phyloP scores from a whole-genome alignment of 1,284 basidiomycete species.

The Wallemia ichthyophaga region DNA sequence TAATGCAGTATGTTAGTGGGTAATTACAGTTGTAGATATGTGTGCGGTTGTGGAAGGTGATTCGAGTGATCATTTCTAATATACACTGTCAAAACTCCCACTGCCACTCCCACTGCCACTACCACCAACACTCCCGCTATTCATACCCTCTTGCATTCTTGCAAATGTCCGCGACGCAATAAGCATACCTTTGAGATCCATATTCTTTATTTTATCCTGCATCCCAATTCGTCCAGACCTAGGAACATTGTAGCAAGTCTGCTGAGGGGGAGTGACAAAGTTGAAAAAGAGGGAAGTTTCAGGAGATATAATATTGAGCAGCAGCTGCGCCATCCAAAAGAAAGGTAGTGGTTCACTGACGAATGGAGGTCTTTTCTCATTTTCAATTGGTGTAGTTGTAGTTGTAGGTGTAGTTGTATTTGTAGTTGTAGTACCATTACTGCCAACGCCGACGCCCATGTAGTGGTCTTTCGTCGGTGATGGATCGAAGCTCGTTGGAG shows the following conservation, averaged over 20 bases:
- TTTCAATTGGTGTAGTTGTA: neutral
- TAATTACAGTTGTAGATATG: no score
- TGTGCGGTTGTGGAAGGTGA: no score
- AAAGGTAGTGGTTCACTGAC: neutral
- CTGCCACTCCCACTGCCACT: no score
- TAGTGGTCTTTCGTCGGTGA: neutral
- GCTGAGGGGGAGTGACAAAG: neutral
- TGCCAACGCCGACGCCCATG: no score
- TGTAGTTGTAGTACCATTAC: no score
- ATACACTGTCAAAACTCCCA: no score
- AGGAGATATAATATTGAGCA: neutral
- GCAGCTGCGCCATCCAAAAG: neutral
- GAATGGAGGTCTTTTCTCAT: neutral
- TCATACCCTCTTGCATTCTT: neutral
- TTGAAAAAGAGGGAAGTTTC: constrained; percentile 1
- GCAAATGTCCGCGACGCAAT: neutral
- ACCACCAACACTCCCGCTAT: no score
- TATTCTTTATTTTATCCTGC: neutral
- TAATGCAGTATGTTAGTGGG: no score
- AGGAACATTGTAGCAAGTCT: neutral
- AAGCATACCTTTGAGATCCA: constrained; percentile 1
- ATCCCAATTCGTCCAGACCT: neutral
- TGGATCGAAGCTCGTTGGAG: neutral
- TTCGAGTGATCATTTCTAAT: no score
- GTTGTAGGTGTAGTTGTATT: no score